Evolutionary conservation across 306 rosid genomes (phyloP).

Genomic region (Lithocarpus polystachyus): DNA sequence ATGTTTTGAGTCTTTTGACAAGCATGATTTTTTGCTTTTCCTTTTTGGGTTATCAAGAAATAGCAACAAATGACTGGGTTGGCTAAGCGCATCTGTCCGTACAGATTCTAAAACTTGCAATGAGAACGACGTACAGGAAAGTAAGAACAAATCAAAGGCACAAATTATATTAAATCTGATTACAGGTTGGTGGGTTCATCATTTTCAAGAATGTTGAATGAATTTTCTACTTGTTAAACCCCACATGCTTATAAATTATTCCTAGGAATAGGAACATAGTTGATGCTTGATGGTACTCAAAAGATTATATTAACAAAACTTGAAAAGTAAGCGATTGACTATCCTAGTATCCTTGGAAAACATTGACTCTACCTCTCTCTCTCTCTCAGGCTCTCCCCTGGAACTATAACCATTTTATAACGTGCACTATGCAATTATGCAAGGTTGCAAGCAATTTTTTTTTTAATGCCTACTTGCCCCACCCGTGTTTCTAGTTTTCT

Average conservation of each 20-base stretch:
- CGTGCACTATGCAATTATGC: neutral
- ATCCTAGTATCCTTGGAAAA: slow-evolving; percentile 12
- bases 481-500: slow-evolving; percentile 25
- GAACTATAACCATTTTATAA: slow-evolving; percentile 13
- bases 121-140: neutral
- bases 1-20: no score
- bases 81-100: neutral
- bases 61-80: no score
- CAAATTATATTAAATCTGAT: neutral
- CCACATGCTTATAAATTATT: slow-evolving; percentile 24
- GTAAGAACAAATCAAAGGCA: neutral
- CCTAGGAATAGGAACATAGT: neutral
- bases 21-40: no score
- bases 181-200: slow-evolving; percentile 4
- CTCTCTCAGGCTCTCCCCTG: slow-evolving; percentile 5
- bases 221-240: slow-evolving; percentile 9
- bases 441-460: no score
- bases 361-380: neutral
- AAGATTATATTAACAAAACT: slow-evolving; percentile 1
- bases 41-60: no score
- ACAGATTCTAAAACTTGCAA: slow-evolving; percentile 13
- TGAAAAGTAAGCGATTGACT: slow-evolving; percentile 27
- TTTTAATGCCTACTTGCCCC: slow-evolving; percentile 26
- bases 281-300: neutral
- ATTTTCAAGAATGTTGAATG: slow-evolving; percentile 12